Evolutionary conservation across 164 flowering plant species (phyloP), one percentile per base, ranked within the genome.

Genomic region (Nymphaea thermarum): DNA sequence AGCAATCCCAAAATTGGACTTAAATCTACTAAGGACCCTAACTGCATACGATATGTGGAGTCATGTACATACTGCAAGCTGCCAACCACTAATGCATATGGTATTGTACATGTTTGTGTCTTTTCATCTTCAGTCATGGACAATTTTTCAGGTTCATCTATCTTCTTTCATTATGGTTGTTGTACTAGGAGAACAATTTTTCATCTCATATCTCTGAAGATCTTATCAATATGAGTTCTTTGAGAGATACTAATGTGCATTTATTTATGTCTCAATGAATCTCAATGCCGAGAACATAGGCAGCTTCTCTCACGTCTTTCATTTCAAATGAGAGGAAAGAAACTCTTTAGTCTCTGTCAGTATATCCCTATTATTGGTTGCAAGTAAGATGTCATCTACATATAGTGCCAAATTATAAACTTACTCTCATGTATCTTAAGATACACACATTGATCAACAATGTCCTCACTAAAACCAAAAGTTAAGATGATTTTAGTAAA

Each of bases 341-440:
- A 16, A 7, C 63, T 45, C 53, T 1, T 45, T 10, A 60, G 6
- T 16, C 3, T 60, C 1, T 60, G 63, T 15, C 17, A 16, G 5
- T 15, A 60, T 2, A 60, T 2, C 63, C 63, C 1, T 60, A 6
- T 6, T 25, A 25, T 25, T 25, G 36, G 36, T 45, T 45, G 65
- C 65, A 63, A 63, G 65, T 16, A 60, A 18, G 6, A 60, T 60
- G 36, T 60, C 63, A 60, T 60, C 63, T 16, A 60, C 63, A 60
- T 63, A 63, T 41, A 63, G 43, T 4, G 4, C 65, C 43, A 63
- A 63, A 63, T 4, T 12, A 63, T 11, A 63, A 17, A 63, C 25
- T 36, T 17, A 42, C 65, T 63, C 65, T 42, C 65, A 63, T 42
- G 6, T 5, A 63, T 4, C 43, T 63, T 4, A 12, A 17, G 65